A percentile compares a stretch with the other conserved stretches of the same genome.
These are phyloP conservation scores for Paecilomyces formosus DNA, from an alignment of 2,329 filamentous ascomycete species.

Conservation along the genomic window DNA sequence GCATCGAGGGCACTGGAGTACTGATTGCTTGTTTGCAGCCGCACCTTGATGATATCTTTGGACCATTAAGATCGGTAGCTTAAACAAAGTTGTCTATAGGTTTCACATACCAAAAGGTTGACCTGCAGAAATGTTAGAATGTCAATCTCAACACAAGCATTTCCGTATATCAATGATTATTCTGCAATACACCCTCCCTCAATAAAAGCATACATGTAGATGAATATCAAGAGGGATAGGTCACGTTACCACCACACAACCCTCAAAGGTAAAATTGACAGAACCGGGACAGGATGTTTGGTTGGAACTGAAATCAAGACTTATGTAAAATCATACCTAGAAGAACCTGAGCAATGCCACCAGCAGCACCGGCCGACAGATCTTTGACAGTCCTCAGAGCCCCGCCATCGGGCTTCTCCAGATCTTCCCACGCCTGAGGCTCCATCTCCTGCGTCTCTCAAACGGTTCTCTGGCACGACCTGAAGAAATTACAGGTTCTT, in stretches of 20 bases:
- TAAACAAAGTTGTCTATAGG: neutral
- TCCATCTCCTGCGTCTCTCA: constrained; percentile 12
- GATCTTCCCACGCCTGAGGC: constrained; percentile 22
- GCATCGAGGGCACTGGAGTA: constrained; percentile 76
- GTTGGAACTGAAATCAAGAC: neutral
- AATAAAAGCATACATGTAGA: neutral
- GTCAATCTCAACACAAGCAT: neutral
- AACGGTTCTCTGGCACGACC: neutral
- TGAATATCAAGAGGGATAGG: neutral
- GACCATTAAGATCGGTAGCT: constrained; percentile 6
- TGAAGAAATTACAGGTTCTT: neutral
- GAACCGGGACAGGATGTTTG: neutral
- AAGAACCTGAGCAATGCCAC: constrained; percentile 88
- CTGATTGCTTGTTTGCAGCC: constrained; percentile 78
- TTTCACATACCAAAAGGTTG: constrained; percentile 55
- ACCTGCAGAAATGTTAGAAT: constrained; percentile 37
- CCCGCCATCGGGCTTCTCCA: constrained; percentile 28
- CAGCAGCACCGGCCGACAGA: constrained; percentile 80
- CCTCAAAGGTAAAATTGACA: neutral
- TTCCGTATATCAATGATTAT: no score
- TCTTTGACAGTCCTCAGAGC: constrained; percentile 69
- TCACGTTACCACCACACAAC: neutral
- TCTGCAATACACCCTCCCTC: no score
- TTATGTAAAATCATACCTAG: constrained; percentile 58
- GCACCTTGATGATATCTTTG: constrained; percentile 91